Evolutionary conservation across 2,329 filamentous ascomycete genomes (phyloP), one percentile per base, ranked within the genome.

Genomic region (Cryphonectria japonica): DNA sequence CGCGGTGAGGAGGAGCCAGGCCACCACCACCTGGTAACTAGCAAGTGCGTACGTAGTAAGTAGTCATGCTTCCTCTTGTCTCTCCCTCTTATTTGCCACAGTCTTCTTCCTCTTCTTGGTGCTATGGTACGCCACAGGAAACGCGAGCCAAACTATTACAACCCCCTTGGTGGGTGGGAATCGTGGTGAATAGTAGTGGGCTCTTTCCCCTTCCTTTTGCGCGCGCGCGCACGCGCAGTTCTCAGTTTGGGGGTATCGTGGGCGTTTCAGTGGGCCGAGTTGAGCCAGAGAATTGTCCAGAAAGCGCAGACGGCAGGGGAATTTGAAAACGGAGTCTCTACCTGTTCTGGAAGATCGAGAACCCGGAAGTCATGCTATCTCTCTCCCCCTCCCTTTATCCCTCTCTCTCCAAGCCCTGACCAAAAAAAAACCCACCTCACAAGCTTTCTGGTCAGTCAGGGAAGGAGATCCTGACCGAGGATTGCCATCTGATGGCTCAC

Each of bases 381-480:
- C 37, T 39, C 37, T 39, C 37, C 9, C 37, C 9, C 37, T 39
- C 37, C 9, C 37, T 9, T 11, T 39, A 0, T 39, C 37, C 11
- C 37, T 11, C 37, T 39, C 37, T 39, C 37, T 39, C 5, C 2
- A 11, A 39, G 11, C 37, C 37, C 37, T 39, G 37, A 11, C 37
- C 37, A 11, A 11, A 39, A 11, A 39, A 39, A 39, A 26, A 26
- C 26, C 26, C 26, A 39, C 9, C 34, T 34, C 37, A 39, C 37
- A 39, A 39, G 37, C 1, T 39, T 50, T 50, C 34, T 19, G 16
- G 16, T 46, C 19, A 16, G 50, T 41, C 69, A 50, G 66, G 57
- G 50, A 63, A 68, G 1, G 34, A 39, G 29, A 64, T 68, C 57
- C 59, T 63, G 59, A 63, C 29, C 59, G 65, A 70, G 52, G 61